Conservation (phyloP, 495 filamentous ascomycete species). For the Glonium stellatum region DNA sequence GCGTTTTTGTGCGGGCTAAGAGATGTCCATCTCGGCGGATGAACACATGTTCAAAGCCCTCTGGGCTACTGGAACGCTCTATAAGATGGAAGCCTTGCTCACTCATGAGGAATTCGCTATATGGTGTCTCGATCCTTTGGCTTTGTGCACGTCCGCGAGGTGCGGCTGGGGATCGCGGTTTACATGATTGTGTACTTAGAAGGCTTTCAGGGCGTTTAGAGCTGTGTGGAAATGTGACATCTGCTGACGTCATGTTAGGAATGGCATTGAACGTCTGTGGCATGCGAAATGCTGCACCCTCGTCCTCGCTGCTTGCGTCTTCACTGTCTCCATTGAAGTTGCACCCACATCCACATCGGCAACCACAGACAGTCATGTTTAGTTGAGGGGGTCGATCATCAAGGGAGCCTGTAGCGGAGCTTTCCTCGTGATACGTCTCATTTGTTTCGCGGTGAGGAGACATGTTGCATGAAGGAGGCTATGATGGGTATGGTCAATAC, state of each 20-base stretch:
- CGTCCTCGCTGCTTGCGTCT: slow-evolving; percentile 12
- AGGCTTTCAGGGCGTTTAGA: slow-evolving; percentile 1
- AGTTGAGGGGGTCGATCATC: slow-evolving; percentile 20
- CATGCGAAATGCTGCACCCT: slow-evolving; percentile 7
- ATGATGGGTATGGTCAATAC: background rate
- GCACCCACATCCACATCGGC: slow-evolving; percentile 16
- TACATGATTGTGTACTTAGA: background rate
- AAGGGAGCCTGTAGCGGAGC: background rate
- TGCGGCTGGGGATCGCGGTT: background rate
- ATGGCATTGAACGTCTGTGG: slow-evolving; percentile 3
- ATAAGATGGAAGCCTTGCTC: background rate
- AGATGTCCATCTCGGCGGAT: background rate
- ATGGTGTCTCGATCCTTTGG: slow-evolving; percentile 5
- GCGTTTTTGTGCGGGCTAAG: background rate
- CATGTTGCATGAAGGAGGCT: background rate
- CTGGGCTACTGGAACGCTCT: background rate
- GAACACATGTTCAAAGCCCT: background rate
- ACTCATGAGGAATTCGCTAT: slow-evolving; percentile 1
- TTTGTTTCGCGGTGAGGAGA: background rate
- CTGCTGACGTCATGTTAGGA: slow-evolving; percentile 5
- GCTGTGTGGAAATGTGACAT: background rate
- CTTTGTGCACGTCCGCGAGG: background rate
- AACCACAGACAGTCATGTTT: slow-evolving; percentile 18
- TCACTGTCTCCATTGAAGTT: background rate
- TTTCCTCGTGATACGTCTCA: background rate